Evolutionary conservation across 2,329 filamentous ascomycete genomes (phyloP).

Genomic region (Aspergillus quadricinctus): DNA sequence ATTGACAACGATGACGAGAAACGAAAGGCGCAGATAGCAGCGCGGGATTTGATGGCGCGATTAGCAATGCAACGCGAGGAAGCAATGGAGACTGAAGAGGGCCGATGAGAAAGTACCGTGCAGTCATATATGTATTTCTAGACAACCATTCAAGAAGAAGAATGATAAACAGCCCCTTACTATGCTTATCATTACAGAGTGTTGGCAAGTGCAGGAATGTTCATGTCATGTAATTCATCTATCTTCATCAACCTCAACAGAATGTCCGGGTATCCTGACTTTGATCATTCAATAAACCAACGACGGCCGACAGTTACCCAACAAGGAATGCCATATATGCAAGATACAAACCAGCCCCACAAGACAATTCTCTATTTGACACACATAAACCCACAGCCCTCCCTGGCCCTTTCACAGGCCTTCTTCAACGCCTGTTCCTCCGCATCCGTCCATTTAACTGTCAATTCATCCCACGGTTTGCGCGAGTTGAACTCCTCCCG

Average conservation of each 20-base stretch:
- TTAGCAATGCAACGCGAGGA: slow-evolving; percentile 38
- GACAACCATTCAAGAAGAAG: background rate
- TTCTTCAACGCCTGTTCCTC: slow-evolving; percentile 57
- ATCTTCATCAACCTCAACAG: background rate
- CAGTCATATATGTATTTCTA: background rate
- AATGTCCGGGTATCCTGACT: background rate
- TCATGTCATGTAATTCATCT: background rate
- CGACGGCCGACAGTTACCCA: background rate
- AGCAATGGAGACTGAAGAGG: slow-evolving; percentile 31
- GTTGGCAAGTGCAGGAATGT: background rate
- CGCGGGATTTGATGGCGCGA: slow-evolving; percentile 31
- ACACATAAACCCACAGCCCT: slow-evolving; percentile 56
- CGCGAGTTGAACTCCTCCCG: slow-evolving; percentile 55
- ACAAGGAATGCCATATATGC: background rate
- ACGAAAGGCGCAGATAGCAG: slow-evolving; percentile 31
- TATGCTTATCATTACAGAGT: background rate
- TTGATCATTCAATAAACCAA: background rate
- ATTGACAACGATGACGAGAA: slow-evolving; percentile 17
- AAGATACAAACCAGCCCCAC: background rate
- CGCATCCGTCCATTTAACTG: slow-evolving; percentile 60
- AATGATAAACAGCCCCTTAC: background rate
- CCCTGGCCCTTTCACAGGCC: slow-evolving; percentile 54
- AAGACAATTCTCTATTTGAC: slow-evolving; percentile 44
- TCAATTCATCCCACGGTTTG: slow-evolving; percentile 59
- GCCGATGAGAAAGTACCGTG: slow-evolving; percentile 10